Evolutionary conservation across 1,139 yeast species (phyloP), one percentile per base, ranked within the genome.

Genomic region (Zygosaccharomyces sapae): DNA sequence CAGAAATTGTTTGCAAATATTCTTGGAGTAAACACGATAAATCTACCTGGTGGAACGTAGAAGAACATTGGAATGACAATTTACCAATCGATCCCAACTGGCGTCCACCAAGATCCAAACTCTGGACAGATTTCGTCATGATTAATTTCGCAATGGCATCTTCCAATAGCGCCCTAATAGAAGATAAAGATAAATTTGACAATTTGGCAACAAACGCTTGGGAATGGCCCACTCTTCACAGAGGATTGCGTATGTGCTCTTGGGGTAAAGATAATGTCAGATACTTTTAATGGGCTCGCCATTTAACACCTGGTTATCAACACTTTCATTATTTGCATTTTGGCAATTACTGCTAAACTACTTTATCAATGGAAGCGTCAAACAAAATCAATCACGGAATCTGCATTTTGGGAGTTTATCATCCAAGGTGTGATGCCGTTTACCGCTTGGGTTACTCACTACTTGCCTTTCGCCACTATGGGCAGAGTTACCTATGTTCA

Each of bases 401-500:
- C 53, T 3, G 56, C 67, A n/a, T 52, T 65, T 22, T 67, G 72
- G 66, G 46, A 56, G 2, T 54, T 69, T 24, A 53, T 76, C 29
- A 74, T 80, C 70, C 79, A 80, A 38, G 88, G 84, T 38, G 64
- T 79, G 25, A 74, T 80, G 38, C 78, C 94, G 25, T 74, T 84
- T 68, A 57, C 81, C 20, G 87, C 88, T 3, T 85, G 89, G 87
- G 68, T 77, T 4, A 71, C 83, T 50, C 90, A 85, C 65, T 84
- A 74, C 63, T 58, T 81, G 56, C 95, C 95, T 19, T 85, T 85
- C 58, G 79, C 80, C 3, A 61, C 83, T 37, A 85, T 85, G 95
- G 86, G 87, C 3, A 77, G 95, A 71, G 92, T 85, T 45, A 85
- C 92, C 0, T 85, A 85, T 62, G 83, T 83, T 31, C 95, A 85